These are phyloP conservation scores for Rhodotorula sphaerocarpa DNA, from an alignment of 768 basidiomycete genomes.

Conservation along the genomic window DNA sequence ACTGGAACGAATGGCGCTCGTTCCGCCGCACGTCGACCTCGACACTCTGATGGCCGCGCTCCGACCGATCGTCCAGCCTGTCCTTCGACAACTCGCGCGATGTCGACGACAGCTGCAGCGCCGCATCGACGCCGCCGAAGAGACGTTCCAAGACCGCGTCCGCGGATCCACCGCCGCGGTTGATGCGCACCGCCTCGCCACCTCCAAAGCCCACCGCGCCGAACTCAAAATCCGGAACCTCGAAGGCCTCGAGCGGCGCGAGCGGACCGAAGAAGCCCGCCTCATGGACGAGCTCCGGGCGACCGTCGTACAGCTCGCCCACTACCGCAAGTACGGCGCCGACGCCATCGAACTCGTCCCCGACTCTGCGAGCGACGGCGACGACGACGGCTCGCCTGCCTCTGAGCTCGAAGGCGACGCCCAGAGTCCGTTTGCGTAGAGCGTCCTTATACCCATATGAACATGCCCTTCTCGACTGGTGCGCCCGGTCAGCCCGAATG, in stretches of 20 bases:
- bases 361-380: too few relatives aligned
- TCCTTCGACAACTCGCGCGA: conserved; percentile 12
- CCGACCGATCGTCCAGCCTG: conserved; percentile 13
- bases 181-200: conserved; percentile 4
- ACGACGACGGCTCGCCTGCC: neutral
- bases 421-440: too few relatives aligned
- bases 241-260: conserved; percentile 9
- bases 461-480: too few relatives aligned
- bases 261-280: conserved; percentile 3
- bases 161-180: conserved; percentile 16
- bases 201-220: neutral
- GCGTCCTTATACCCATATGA: too few relatives aligned
- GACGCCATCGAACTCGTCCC: too few relatives aligned
- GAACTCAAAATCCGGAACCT: conserved; percentile 15
- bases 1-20: neutral
- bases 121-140: conserved; percentile 5
- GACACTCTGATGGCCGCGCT: conserved; percentile 4
- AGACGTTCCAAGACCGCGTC: conserved; percentile 17
- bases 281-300: conserved; percentile 11
- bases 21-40: neutral
- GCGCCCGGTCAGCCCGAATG: too few relatives aligned
- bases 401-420: too few relatives aligned
- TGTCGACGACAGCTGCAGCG: conserved; percentile 1
- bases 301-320: conserved; percentile 18
- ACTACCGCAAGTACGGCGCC: neutral